Evolutionary conservation across 495 filamentous ascomycete species (phyloP), one percentile per base, ranked within the genome.

Genomic region (Podospora tetraspora): DNA sequence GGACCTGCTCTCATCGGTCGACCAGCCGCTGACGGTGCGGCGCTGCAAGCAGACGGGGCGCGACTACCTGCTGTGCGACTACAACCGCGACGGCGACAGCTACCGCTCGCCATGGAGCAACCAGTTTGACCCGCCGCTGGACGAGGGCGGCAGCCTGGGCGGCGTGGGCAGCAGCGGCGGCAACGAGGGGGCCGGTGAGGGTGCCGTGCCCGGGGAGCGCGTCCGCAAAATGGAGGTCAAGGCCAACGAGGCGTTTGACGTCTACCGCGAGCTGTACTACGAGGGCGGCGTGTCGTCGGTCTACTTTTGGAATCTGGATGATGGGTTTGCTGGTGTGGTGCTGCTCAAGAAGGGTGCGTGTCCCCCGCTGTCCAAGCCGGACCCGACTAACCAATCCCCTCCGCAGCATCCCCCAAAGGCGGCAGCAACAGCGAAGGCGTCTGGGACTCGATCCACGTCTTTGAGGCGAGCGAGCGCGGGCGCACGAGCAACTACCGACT

Each of bases 381-480:
- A 52, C 43, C 23, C 24, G n/a, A 27, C 65, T 68, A 27, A 68
- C 29, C 19, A 27, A 29, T n/a, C 25, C 24, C 22, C 8, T 3
- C 43, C n/a, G 64, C 68, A 75, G 76, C 70, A 64, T 77, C 74
- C 43, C 71, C 77, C 59, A 72, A 72, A 66, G 70, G 72, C 25
- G 85, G 87, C 63, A 84, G 85, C 72, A 52, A 52, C 43, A 90
- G 89, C 79, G 86, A 90, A 56, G 94, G 95, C 60, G 89, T 90
- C 67, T 99, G 95, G 95, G 96, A 99, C 78, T 95, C 91, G 72
- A 97, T 99, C 79, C 95, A 99, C 82, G 95, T 99, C 67, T 97
- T 99, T 79, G 95, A 99, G 76, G 92, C 93, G 43, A 91, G 88
- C 72, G 94, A 98, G 79, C 90, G 93, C 69, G 91, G 90, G 58